Evolutionary conservation across 768 basidiomycete species (phyloP), one percentile per base, ranked within the genome.

Genomic region (Macrocybe gigantea): DNA sequence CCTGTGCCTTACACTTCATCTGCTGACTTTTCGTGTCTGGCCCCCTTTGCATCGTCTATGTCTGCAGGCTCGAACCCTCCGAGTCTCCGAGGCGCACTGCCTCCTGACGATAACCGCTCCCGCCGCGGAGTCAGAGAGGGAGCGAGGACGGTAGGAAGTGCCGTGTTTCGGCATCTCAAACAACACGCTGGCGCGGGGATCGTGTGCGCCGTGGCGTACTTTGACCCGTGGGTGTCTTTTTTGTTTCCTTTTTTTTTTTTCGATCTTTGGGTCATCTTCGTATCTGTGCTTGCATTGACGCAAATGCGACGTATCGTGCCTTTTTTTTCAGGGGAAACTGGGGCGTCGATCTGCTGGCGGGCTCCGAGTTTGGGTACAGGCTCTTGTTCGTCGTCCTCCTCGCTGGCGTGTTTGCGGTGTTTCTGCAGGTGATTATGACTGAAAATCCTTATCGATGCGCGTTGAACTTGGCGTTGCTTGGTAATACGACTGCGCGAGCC

Each of bases 291-390:
- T 22, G 22, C 22, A 9, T 10, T 15, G n/a, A 13, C 10, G 7
- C 12, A 33, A n/a, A 32, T 6, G 44, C 14, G 47, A 33, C 36
- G 29, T 32, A 40, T 39, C 5, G 33, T 44, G 33, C 32, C 22
- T 10, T 33, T 33, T 33, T 38, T 41, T 42, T 11, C 42, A 85
- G 84, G 13, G 88, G 91, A 30, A 94, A 93, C 59, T 93, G 91
- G 92, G 81, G 85, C 12, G 91, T 93, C 11, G 92, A 93, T 67
- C 69, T 94, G 6, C 85, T 89, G 64, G 92, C 92, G 1, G 92
- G 92, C 7, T 86, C 87, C 13, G 63, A 82, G 48, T 94, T 77
- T 60, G 93, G 94, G 1, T 96, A 95, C 65, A 79, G 78, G 50
- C 73, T 94, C 10, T 76, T 98, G 31, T 94, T 95, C 64, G 73